phyloP scores from a whole-genome alignment of 306 rosid species.

The Lotus japonicus region DNA sequence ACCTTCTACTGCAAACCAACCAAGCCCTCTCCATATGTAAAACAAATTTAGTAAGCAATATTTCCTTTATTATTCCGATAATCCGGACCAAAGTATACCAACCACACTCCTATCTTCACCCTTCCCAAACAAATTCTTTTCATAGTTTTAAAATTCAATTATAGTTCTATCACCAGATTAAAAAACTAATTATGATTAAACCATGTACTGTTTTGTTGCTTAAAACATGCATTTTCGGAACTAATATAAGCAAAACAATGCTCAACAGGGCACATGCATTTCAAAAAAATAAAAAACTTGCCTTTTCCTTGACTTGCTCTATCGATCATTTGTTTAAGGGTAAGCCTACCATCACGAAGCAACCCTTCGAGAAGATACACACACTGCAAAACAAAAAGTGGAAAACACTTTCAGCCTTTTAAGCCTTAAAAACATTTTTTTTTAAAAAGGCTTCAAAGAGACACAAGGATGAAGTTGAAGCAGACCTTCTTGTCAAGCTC shows the following conservation, averaged over 20 bases:
- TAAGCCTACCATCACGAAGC: constrained; percentile 85
- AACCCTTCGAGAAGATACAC: constrained; percentile 65
- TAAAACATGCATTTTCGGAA: not conserved
- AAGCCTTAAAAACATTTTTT: too few species aligned
- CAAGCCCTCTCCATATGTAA: not conserved
- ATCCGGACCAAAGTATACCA: constrained; percentile 4
- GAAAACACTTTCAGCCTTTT: not conserved
- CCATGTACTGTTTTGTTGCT: not conserved
- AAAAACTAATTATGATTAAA: not conserved
- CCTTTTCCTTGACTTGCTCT: constrained; percentile 62
- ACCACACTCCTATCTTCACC: not conserved
- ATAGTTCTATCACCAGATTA: not conserved
- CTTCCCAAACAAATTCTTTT: not conserved
- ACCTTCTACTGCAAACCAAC: not conserved
- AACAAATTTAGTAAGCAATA: too few species aligned
- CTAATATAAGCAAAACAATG: not conserved
- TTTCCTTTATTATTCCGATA: too few species aligned
- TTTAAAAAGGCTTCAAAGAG: too few species aligned
- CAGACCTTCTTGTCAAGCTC: constrained; percentile 56
- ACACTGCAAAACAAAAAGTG: constrained; percentile 45
- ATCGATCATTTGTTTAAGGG: constrained; percentile 57
- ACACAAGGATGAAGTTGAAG: constrained; percentile 15
- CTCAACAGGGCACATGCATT: not conserved
- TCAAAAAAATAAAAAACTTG: constrained; percentile 20
- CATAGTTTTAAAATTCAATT: not conserved